These are phyloP conservation scores for Eruca vesicaria DNA, from an alignment of 441 rosid genomes.

Conservation along the genomic window DNA sequence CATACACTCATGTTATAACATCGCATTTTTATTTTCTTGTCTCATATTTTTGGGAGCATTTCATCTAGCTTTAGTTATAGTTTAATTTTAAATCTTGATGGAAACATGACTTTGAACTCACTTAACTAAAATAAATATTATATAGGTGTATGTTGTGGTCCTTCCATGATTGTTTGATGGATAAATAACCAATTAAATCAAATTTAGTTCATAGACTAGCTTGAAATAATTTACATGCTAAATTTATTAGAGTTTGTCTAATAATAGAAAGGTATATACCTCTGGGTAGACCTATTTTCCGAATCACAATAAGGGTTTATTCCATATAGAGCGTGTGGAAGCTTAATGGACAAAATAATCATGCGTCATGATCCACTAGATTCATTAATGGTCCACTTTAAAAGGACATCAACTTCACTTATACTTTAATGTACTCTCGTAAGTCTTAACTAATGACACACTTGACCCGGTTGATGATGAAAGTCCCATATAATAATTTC, in stretches of 20 bases:
- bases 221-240: constrained; percentile 1
- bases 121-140: not conserved
- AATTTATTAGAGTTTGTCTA: constrained; percentile 13
- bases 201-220: constrained; percentile 16
- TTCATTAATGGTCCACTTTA: constrained; percentile 31
- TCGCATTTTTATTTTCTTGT: not conserved
- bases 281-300: constrained; percentile 26
- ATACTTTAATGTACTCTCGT: not conserved
- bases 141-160: constrained; percentile 29
- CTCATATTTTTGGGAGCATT: not conserved
- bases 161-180: constrained; percentile 19
- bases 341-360: constrained; percentile 27
- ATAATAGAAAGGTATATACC: constrained; percentile 33
- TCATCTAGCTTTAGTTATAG: not conserved
- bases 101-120: constrained; percentile 30
- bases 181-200: constrained; percentile 25
- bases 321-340: constrained; percentile 25
- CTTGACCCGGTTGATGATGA: no score
- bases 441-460: no score
- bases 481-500: no score
- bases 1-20: not conserved
- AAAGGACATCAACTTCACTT: constrained; percentile 8
- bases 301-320: constrained; percentile 26
- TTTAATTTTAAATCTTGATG: not conserved
- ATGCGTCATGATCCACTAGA: constrained; percentile 35